These are phyloP conservation scores for Aspergillus sp. DNA, from an alignment of 2,329 filamentous ascomycete species.

Conservation along the genomic window DNA sequence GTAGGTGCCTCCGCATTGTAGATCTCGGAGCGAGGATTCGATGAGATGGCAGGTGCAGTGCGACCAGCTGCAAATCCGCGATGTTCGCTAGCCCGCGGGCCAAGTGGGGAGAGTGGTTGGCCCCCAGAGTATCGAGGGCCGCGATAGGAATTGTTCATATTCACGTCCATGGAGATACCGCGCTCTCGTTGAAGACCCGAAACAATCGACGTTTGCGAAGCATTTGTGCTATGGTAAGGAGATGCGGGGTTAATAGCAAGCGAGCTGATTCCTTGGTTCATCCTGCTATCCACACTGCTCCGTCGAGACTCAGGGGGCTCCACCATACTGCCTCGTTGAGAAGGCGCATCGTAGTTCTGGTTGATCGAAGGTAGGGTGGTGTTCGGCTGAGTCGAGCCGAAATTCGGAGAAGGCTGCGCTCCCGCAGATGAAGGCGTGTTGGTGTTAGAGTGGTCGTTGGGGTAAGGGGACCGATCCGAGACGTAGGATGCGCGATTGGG, in stretches of 20 bases:
- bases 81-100: constrained; percentile 42
- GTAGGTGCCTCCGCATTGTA: constrained; percentile 54
- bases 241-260: constrained; percentile 51
- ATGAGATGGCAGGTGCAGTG: constrained; percentile 52
- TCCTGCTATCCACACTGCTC: constrained; percentile 52
- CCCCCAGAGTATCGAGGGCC: constrained; percentile 45
- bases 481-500: constrained; percentile 45
- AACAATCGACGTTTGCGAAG: constrained; percentile 49
- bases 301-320: constrained; percentile 51
- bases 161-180: constrained; percentile 44
- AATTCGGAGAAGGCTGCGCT: constrained; percentile 43
- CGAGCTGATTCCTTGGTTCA: constrained; percentile 53
- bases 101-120: constrained; percentile 45
- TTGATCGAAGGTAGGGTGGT: constrained; percentile 60
- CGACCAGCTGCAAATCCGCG: constrained; percentile 48
- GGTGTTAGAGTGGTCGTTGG: constrained; percentile 39
- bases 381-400: constrained; percentile 40
- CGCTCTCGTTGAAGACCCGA: constrained; percentile 47
- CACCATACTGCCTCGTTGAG: constrained; percentile 45
- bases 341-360: constrained; percentile 57
- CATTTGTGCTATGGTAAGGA: constrained; percentile 51
- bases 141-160: constrained; percentile 38
- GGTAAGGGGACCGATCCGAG: constrained; percentile 46
- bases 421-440: constrained; percentile 41
- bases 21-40: constrained; percentile 52